phyloP scores from a whole-genome alignment of 2,329 filamentous ascomycete species.

The Aspergillus bombycis region DNA sequence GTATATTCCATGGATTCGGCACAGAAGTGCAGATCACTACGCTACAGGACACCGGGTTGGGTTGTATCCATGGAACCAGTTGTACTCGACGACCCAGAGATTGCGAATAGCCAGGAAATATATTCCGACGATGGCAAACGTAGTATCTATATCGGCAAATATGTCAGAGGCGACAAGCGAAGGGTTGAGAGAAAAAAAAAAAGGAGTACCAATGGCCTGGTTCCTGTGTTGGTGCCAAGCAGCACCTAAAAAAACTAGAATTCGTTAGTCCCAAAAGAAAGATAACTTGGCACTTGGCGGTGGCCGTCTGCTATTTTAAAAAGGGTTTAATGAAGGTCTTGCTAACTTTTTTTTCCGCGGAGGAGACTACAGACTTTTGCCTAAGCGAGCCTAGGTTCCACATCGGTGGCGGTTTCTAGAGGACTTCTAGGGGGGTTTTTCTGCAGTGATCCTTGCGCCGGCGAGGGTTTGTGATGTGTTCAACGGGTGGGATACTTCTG shows the following conservation, averaged over 20 bases:
- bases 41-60: not conserved
- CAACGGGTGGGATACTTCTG: not conserved
- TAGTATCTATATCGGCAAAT: not conserved
- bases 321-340: not conserved
- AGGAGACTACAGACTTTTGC: not conserved
- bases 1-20: not conserved
- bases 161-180: not conserved
- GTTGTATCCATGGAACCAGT: not conserved
- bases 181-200: not conserved
- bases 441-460: not conserved
- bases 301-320: not conserved
- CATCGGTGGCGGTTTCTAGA: not conserved
- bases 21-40: not conserved
- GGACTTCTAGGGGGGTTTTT: not conserved
- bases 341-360: not conserved
- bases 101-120: not conserved
- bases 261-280: not conserved
- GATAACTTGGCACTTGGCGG: not conserved
- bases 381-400: not conserved
- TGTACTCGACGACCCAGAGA: not conserved
- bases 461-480: not conserved
- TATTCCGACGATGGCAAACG: not conserved
- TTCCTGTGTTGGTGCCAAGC: not conserved
- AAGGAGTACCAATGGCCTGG: not conserved
- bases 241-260: not conserved